Conservation (phyloP, 495 filamentous ascomycete genomes). For the Daldinia bambusicola region DNA sequence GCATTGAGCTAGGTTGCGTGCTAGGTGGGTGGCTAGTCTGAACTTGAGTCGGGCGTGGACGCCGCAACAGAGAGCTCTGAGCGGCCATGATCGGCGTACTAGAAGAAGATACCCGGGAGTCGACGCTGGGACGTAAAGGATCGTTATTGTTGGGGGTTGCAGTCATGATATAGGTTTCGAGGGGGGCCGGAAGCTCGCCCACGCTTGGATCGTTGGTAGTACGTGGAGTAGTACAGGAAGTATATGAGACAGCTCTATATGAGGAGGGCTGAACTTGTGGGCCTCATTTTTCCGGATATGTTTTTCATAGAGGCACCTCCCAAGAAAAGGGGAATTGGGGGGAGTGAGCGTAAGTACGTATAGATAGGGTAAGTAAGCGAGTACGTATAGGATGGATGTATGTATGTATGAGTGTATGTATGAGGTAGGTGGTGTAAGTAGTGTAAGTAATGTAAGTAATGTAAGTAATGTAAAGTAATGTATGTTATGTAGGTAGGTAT, state of each 20-base stretch:
- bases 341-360: constrained; percentile 32
- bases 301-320: constrained; percentile 47
- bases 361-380: constrained; percentile 15
- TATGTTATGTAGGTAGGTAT: constrained; percentile 13
- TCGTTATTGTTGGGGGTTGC: constrained; percentile 46
- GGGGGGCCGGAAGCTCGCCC: constrained; percentile 42
- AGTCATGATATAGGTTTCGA: constrained; percentile 51
- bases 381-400: constrained; percentile 24
- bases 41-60: constrained; percentile 54
- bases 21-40: constrained; percentile 51
- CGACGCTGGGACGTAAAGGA: constrained; percentile 42
- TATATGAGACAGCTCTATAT: constrained; percentile 48
- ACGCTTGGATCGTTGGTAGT: constrained; percentile 39
- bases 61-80: constrained; percentile 45
- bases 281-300: constrained; percentile 50
- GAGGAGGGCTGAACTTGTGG: constrained; percentile 47
- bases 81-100: constrained; percentile 45
- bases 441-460: constrained; percentile 11
- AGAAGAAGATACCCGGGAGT: constrained; percentile 43
- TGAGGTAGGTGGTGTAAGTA: constrained; percentile 13
- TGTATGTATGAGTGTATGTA: constrained; percentile 32
- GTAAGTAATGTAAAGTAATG: constrained; percentile 16
- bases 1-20: constrained; percentile 49
- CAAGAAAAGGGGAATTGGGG: constrained; percentile 36
- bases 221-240: constrained; percentile 42